Evolutionary conservation across 2,329 filamentous ascomycete genomes (phyloP).

Genomic region (Helicocarpus griseus): DNA sequence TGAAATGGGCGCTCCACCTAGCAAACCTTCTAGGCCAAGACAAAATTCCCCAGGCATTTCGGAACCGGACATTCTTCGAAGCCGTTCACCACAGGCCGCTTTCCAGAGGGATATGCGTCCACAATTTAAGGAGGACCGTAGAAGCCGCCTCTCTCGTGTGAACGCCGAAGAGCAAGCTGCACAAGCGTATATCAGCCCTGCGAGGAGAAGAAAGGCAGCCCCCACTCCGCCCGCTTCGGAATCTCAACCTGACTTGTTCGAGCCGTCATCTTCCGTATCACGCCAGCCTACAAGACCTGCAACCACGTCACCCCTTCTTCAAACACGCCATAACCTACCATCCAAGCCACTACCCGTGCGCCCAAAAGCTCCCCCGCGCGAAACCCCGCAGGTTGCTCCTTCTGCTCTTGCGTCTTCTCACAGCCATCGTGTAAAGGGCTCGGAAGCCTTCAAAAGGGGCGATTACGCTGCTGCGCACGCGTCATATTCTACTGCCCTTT

Average conservation of each 20-base stretch:
- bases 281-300: conserved; percentile 25
- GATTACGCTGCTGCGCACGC: conserved; percentile 82
- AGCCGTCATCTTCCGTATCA: conserved; percentile 29
- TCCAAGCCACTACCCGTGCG: conserved; percentile 36
- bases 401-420: conserved; percentile 65
- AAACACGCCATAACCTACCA: conserved; percentile 33
- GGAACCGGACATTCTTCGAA: not conserved
- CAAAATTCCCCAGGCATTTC: conserved; percentile 3
- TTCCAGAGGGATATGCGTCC: not conserved
- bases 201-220: conserved; percentile 62
- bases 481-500: conserved; percentile 69
- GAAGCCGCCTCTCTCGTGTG: conserved; percentile 59
- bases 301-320: conserved; percentile 27
- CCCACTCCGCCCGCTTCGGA: conserved; percentile 35
- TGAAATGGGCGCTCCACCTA: conserved; percentile 35
- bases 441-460: conserved; percentile 84
- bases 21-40: conserved; percentile 13
- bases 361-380: conserved; percentile 40
- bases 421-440: conserved; percentile 68
- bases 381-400: conserved; percentile 55
- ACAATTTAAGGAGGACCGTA: conserved; percentile 33
- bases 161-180: conserved; percentile 69
- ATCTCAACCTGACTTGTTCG: conserved; percentile 56
- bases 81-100: not conserved
- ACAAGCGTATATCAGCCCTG: conserved; percentile 79